Evolutionary conservation across 352 stramenopile genomes (phyloP).

Genomic region (Phytophthora europaea): DNA sequence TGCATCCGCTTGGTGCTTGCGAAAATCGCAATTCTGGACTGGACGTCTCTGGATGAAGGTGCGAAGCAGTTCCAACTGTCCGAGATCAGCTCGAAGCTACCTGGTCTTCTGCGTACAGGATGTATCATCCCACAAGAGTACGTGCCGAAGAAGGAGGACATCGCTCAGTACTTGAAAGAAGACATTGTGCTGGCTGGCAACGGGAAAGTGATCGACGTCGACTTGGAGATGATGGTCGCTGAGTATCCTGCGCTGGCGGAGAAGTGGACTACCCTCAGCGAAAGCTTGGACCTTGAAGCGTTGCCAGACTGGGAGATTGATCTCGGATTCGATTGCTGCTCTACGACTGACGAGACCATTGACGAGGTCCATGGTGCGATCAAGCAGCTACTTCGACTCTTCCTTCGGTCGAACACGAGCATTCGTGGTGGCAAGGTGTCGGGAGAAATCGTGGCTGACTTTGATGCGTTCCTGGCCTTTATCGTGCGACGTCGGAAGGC

Average conservation of each 20-base stretch:
- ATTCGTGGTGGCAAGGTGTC: constrained; percentile 29
- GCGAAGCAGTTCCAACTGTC: constrained; percentile 62
- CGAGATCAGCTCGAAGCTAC: constrained; percentile 58
- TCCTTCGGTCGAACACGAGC: constrained; percentile 21
- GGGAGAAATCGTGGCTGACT: constrained; percentile 41
- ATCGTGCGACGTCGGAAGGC: constrained; percentile 65
- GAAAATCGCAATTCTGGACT: constrained; percentile 86
- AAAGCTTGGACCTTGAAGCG: constrained; percentile 29
- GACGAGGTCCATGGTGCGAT: constrained; percentile 34
- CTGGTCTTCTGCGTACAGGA: constrained; percentile 59
- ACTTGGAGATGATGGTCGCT: constrained; percentile 37
- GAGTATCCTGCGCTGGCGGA: constrained; percentile 42
- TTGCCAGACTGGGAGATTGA: constrained; percentile 62
- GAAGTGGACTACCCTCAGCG: constrained; percentile 46
- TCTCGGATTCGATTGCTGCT: constrained; percentile 45
- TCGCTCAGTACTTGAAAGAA: constrained; percentile 38
- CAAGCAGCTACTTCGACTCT: constrained; percentile 44
- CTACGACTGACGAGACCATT: constrained; percentile 23
- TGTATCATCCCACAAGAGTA: constrained; percentile 43
- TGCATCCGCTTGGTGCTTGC: constrained; percentile 77
- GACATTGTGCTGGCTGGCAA: constrained; percentile 27
- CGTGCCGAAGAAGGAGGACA: constrained; percentile 20
- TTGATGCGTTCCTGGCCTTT: constrained; percentile 71
- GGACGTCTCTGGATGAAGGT: constrained; percentile 80
- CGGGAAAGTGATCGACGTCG: constrained; percentile 41